A percentile compares a stretch with the other conserved stretches of the same genome.
Conservation (phyloP, 1,284 basidiomycete species). For the Moesziomyces antarcticus region DNA sequence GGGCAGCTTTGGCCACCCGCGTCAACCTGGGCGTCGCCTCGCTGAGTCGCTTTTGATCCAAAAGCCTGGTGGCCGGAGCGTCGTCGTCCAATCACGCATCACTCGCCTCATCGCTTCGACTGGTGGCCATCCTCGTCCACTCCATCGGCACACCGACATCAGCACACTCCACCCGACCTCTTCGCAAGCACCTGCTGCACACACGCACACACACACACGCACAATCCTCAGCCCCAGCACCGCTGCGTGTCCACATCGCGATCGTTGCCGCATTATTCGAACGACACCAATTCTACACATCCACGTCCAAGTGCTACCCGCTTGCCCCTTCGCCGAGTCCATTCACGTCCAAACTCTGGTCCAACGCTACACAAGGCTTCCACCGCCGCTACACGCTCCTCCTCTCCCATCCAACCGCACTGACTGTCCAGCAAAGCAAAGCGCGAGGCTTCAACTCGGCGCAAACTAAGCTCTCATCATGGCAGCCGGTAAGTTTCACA, state of each 20-base stretch:
- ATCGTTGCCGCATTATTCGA: not conserved
- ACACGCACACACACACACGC: too few relatives aligned
- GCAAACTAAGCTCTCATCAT: constrained; percentile 11
- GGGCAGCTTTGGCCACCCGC: not conserved
- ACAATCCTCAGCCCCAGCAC: too few relatives aligned
- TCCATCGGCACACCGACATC: not conserved
- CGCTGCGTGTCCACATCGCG: not conserved
- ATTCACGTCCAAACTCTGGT: not conserved
- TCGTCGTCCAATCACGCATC: constrained; percentile 1
- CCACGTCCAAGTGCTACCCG: not conserved
- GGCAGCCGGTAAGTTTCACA: constrained; percentile 29
- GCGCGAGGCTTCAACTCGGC: constrained; percentile 8
- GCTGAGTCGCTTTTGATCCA: not conserved
- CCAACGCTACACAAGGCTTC: not conserved
- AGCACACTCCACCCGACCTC: not conserved
- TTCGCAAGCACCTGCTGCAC: not conserved
- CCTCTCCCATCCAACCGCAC: not conserved
- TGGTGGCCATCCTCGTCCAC: not conserved
- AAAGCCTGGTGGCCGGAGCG: not conserved
- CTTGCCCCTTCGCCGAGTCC: too few relatives aligned
- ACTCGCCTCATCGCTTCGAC: not conserved
- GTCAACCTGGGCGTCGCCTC: not conserved
- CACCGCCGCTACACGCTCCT: not conserved
- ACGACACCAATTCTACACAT: not conserved
- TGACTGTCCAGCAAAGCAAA: not conserved